Conservation (phyloP, 192 early-diverging fungal genomes). For the Neocallimastix lanati region DNA sequence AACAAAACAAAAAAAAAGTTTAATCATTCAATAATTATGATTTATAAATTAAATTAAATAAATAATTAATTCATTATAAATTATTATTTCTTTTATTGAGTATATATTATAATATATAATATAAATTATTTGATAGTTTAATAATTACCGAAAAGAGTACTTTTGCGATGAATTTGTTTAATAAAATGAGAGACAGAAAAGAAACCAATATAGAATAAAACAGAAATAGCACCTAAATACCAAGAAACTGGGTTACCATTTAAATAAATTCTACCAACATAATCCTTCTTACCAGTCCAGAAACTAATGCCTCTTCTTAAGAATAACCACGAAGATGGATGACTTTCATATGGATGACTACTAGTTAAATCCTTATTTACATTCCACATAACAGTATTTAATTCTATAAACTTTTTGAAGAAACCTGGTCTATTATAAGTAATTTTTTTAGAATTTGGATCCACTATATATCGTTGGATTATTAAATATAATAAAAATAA, state of each 20-base stretch:
- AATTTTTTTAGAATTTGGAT: background rate
- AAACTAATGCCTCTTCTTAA: constrained; percentile 27
- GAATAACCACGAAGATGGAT: constrained; percentile 22
- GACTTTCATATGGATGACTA: constrained; percentile 28
- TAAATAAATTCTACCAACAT: constrained; percentile 19
- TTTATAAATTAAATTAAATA: no score
- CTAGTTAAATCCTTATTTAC: constrained; percentile 22
- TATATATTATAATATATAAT: no score
- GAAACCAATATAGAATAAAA: constrained; percentile 8
- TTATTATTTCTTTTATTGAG: no score
- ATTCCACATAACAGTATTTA: constrained; percentile 27
- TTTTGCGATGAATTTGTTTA: constrained; percentile 53
- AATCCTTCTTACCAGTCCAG: constrained; percentile 21
- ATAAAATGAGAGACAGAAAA: constrained; percentile 28
- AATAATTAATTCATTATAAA: no score
- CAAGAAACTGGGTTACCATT: constrained; percentile 34
- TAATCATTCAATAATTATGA: no score
- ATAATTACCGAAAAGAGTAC: constrained; percentile 22
- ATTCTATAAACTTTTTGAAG: constrained; percentile 27
- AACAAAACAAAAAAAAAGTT: no score
- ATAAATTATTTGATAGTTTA: no score
- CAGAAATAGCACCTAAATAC: constrained; percentile 7
- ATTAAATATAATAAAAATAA: no score
- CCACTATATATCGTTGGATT: no score
- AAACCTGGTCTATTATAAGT: constrained; percentile 20